Evolutionary conservation across 257 asterid genomes (phyloP).

Genomic region (Coffea eugenioides): DNA sequence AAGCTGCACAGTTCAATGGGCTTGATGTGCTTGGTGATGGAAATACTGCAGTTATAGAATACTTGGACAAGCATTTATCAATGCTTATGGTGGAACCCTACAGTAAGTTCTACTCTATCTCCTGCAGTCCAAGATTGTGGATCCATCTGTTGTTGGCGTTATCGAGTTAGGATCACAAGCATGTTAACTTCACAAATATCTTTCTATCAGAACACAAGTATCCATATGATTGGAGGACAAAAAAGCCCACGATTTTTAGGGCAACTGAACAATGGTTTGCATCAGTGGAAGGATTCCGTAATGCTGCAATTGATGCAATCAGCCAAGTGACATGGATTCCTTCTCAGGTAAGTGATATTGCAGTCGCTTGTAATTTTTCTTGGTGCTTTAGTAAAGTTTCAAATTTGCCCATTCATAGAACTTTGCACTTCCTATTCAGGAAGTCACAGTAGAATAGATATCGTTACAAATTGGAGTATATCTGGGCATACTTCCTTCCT

Average conservation of each 20-base stretch:
- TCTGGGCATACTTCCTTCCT: neutral
- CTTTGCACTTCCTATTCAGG: neutral
- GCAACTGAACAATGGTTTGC: conserved; percentile 99
- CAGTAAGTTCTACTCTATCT: conserved; percentile 57
- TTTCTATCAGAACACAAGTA: conserved; percentile 77
- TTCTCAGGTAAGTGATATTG: conserved; percentile 56
- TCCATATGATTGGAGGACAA: conserved; percentile 98
- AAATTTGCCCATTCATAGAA: neutral
- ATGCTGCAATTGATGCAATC: conserved; percentile 86
- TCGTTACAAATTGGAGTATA: neutral
- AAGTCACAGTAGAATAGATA: neutral
- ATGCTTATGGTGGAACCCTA: conserved; percentile 92
- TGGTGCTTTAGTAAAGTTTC: neutral
- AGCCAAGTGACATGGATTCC: conserved; percentile 84
- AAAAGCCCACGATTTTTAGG: conserved; percentile 96
- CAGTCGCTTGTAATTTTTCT: neutral
- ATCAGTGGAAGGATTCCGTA: conserved; percentile 93
- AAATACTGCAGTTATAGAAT: conserved; percentile 76
- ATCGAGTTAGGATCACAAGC: neutral
- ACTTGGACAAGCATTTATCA: conserved; percentile 63
- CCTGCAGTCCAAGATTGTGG: conserved; percentile 13
- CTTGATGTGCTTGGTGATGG: conserved; percentile 90
- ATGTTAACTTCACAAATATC: conserved; percentile 21
- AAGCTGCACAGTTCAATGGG: conserved; percentile 86
- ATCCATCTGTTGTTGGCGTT: neutral